Evolutionary conservation across 2,329 filamentous ascomycete genomes (phyloP), one percentile per base, ranked within the genome.

Genomic region (Fusarium burgessii): DNA sequence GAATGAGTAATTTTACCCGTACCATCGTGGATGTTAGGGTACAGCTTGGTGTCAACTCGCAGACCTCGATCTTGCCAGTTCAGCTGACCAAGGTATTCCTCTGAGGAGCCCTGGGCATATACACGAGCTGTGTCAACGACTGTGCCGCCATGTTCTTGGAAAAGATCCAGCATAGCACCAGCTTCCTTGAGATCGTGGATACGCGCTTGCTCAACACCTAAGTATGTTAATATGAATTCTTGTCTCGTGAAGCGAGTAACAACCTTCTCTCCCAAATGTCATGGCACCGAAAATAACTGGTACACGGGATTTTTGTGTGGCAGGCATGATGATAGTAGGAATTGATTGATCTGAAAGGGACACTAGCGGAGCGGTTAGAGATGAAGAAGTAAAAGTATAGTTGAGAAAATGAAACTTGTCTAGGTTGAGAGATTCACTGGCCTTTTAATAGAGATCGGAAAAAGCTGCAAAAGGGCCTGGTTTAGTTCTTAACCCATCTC

Each of bases 21-120:
- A 5, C 56, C 56, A n/a, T 52, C 45, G n/a, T 52, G 56, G 4
- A 52, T 58, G 20, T 58, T 52, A 5, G 56, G 56, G 11, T 52
- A 52, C 11, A 58, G 25, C 17, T 58, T 58, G 25, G 56, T 58
- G n/a, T 52, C 56, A 15, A 58, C 45, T 23, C 33, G 35, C 5
- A 58, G 46, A 23, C 45, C 45, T n/a, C 40, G 40, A 8, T 15
- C 27, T 25, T 50, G 7, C 11, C 42, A 36, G 7, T 50, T 32
- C n/a, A 58, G 35, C 8, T 58, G 45, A 11, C 56, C 56, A 6
- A 58, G 56, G 23, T 58, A 58, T n/a, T 58, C 56, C 23, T 58
- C 56, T 5, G 56, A 58, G 9, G 45, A 40, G 8, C 56, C 56
- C 23, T 58, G 45, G 12, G 43, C 56, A 40, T 58, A 58, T 3